Conservation (phyloP, 208 protist species). For the Wallacemonas sp. region DNA sequence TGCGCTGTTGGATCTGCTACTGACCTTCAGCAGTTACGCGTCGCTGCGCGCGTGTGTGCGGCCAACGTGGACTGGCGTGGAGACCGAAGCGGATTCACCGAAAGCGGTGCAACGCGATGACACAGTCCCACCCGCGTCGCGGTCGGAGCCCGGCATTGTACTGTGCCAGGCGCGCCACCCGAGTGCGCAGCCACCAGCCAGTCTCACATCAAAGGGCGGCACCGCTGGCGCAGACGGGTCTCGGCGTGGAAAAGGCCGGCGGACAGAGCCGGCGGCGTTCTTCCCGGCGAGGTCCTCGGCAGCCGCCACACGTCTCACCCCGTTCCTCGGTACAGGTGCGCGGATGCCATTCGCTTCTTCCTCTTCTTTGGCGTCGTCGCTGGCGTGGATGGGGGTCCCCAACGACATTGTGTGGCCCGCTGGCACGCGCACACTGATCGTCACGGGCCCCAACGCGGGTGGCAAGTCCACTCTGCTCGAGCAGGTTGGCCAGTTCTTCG, state of each 20-base stretch:
- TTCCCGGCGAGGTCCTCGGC: conserved; percentile 20
- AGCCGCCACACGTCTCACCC: too few relatives aligned
- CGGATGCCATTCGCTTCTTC: too few relatives aligned
- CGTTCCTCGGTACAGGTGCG: too few relatives aligned
- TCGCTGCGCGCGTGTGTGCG: conserved; percentile 44
- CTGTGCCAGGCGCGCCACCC: background rate
- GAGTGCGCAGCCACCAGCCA: conserved; percentile 3
- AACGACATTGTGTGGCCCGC: conserved; percentile 11
- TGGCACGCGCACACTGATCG: conserved; percentile 54
- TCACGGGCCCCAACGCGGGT: conserved; percentile 93
- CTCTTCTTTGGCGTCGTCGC: too few relatives aligned
- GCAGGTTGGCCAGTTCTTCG: conserved; percentile 85
- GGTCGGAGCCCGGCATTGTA: background rate
- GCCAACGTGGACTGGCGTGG: conserved; percentile 27
- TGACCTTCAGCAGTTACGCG: conserved; percentile 68
- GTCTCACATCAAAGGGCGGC: background rate
- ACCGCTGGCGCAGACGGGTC: background rate
- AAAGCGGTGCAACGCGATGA: too few relatives aligned
- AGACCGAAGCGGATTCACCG: too few relatives aligned
- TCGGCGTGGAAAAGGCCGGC: too few relatives aligned
- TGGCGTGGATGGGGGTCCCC: background rate
- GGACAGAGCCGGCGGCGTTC: background rate
- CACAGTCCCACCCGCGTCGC: background rate
- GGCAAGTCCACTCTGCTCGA: conserved; percentile 95
- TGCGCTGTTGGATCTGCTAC: conserved; percentile 88